phyloP scores from a whole-genome alignment of 78 protist species.

The Polysphondylium violaceum region DNA sequence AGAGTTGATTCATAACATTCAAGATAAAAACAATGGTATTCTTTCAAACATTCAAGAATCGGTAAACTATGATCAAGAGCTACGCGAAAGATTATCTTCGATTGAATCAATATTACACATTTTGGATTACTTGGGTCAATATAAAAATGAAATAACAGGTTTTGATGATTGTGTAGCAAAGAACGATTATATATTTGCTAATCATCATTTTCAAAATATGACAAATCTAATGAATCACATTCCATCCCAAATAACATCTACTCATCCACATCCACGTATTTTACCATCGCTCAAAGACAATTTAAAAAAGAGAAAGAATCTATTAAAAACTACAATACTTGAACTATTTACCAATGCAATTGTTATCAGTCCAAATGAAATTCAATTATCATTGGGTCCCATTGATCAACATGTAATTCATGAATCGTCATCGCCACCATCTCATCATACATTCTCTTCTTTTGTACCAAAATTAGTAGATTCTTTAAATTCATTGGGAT shows the following conservation, averaged over 20 bases:
- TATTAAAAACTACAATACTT: constrained; percentile 20
- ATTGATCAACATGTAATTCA: background rate
- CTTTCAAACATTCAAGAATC: constrained; percentile 1
- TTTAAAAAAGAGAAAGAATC: constrained; percentile 56
- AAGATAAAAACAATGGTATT: background rate
- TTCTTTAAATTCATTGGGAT: constrained; percentile 30
- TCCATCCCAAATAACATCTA: background rate
- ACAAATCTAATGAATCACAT: background rate
- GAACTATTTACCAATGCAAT: constrained; percentile 46
- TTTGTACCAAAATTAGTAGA: background rate
- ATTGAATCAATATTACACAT: constrained; percentile 17
- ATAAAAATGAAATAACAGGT: background rate
- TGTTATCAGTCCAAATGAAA: background rate
- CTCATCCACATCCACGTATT: constrained; percentile 49
- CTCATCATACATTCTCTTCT: background rate
- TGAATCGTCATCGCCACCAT: background rate
- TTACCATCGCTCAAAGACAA: constrained; percentile 64
- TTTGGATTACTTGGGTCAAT: constrained; percentile 35
- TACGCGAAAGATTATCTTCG: constrained; percentile 23
- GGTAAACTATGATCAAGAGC: constrained; percentile 11
- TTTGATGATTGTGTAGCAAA: background rate
- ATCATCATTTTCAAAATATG: background rate
- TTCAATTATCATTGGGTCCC: background rate
- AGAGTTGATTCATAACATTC: background rate
- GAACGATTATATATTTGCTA: background rate